Conservation (phyloP, 1,139 yeast genomes). For the Insectozyma bohioensis region DNA sequence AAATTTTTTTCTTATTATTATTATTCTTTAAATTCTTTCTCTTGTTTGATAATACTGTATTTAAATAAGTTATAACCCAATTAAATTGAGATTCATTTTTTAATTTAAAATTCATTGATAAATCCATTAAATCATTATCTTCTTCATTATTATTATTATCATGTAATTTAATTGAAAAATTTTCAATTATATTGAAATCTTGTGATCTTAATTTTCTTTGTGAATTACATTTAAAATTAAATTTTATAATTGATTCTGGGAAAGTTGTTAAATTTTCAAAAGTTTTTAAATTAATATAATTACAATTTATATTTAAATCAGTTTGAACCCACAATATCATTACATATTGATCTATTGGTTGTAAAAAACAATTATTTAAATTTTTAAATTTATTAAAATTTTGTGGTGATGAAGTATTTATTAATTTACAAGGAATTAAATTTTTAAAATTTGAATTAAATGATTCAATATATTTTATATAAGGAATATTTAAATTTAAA, state of each 20-base stretch:
- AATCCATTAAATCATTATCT: conserved; percentile 8
- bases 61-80: conserved; percentile 13
- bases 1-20: too few relatives aligned
- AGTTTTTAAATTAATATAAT: conserved; percentile 16
- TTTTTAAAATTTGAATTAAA: conserved; percentile 17
- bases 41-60: not conserved
- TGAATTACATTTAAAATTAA: conserved; percentile 12
- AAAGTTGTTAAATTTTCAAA: conserved; percentile 11
- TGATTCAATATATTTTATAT: conserved; percentile 14
- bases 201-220: conserved; percentile 11
- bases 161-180: conserved; percentile 13
- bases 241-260: conserved; percentile 11
- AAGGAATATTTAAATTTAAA: conserved; percentile 5
- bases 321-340: conserved; percentile 17
- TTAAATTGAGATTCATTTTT: conserved; percentile 8
- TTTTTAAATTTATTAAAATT: conserved; percentile 5
- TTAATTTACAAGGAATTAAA: conserved; percentile 13
- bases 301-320: conserved; percentile 7
- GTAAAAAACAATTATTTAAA: conserved; percentile 12
- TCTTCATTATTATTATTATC: conserved; percentile 8
- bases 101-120: conserved; percentile 9
- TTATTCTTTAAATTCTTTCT: too few relatives aligned
- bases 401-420: too few relatives aligned
- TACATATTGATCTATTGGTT: conserved; percentile 16
- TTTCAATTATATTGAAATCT: conserved; percentile 2